Base-by-base conservation (phyloP, 257 asterid genomes). In the Schizonepeta tenuifolia region DNA sequence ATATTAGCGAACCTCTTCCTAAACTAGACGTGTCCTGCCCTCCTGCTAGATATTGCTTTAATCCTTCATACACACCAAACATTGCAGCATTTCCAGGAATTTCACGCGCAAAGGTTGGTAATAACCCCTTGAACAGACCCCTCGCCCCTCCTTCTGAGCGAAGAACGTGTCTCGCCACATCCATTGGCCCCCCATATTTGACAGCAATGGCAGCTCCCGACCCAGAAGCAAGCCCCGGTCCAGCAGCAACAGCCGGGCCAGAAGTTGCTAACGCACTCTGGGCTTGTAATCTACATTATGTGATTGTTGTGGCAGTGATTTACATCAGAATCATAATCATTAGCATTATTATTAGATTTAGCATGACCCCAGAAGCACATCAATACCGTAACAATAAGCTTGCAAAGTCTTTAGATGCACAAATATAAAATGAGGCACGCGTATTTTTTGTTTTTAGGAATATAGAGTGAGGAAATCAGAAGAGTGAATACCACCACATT, bases 71-170 rank as follows among this genome's bases (percentile, higher is more conserved):
- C 26, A 84, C 92, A 1, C 96, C 98, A 17, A 92, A 92, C 98
- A 92, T 87, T 1, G 85, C 88, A 26, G 97, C 98, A 11, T 88
- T 92, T 20, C 97, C 98, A 0, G 98, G 98, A 13, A 92, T 77
- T 81, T 92, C 97, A 2, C 97, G 95, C 1, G 91, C 95, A 74
- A 90, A 44, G 7, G 96, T 90, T 24, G 96, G 98, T 40, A 69
- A 66, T 67, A 92, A 43, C 9, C 97, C 98, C 83, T 88, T 90
- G 90, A 88, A 92, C 67, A 93, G 78, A 22, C 97, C 98, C 75
- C 77, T 75, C 0, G 73, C 58, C 1, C 98, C 98, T 50, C 91
- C 93, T 61, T 84, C 94, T 0, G 90, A 83, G 35, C 67, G 85
- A 53, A 90, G 80, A 7, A 90, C 97, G 0, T 87, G 96, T 33